A percentile compares a stretch with the other conserved stretches of the same genome.
Evolutionary conservation across 1,284 basidiomycete species (phyloP).

Genomic region (Athelia sp.): DNA sequence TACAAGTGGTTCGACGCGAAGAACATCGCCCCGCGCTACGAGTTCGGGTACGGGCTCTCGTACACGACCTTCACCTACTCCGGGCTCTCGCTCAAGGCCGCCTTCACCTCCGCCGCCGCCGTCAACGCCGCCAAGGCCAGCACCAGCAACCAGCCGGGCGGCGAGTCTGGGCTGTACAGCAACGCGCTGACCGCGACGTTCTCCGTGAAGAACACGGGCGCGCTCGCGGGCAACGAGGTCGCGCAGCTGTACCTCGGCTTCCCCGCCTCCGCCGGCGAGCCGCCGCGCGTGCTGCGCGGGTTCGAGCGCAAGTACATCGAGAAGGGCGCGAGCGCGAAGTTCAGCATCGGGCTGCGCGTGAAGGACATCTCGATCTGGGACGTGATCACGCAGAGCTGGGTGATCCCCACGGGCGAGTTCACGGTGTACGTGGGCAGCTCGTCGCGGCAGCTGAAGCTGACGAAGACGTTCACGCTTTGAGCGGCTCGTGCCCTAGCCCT

Average conservation of each 20-base stretch:
- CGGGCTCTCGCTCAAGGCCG: constrained; percentile 18
- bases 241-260: constrained; percentile 10
- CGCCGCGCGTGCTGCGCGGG: too few species aligned
- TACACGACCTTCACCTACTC: constrained; percentile 48
- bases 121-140: too few species aligned
- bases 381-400: neutral
- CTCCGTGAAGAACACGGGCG: constrained; percentile 25
- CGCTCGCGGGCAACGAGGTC: constrained; percentile 20
- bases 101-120: constrained; percentile 16
- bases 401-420: neutral
- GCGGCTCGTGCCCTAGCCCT: too few species aligned
- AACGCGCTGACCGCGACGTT: constrained; percentile 22
- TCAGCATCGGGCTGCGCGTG: constrained; percentile 33
- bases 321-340: constrained; percentile 27
- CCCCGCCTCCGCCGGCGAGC: too few species aligned
- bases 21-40: constrained; percentile 51
- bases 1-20: constrained; percentile 48
- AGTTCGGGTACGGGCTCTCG: constrained; percentile 59
- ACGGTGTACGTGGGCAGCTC: neutral
- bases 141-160: constrained; percentile 6
- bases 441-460: neutral
- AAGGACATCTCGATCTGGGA: constrained; percentile 41
- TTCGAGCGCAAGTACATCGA: constrained; percentile 37
- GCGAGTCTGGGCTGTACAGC: constrained; percentile 8
- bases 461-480: neutral